A percentile compares a stretch with the other conserved stretches of the same genome.
phyloP scores from a whole-genome alignment of 2,329 filamentous ascomycete species.

The Calonectria hongkongensis region DNA sequence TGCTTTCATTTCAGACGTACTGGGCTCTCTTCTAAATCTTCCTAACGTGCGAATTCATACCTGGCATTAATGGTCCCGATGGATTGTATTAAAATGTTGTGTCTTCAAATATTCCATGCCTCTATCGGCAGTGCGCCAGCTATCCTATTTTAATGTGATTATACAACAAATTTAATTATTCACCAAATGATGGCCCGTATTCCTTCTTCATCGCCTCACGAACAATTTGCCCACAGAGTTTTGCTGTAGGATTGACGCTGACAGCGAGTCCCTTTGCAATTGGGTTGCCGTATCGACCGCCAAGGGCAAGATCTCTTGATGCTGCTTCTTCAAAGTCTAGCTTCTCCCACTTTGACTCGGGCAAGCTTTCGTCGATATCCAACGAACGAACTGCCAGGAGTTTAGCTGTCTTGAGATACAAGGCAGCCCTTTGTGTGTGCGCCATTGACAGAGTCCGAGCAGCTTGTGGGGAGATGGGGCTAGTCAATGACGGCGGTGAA shows the following conservation, averaged over 20 bases:
- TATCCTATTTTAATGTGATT: constrained; percentile 35
- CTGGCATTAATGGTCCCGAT: background rate
- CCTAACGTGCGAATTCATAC: constrained; percentile 36
- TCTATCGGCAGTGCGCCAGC: background rate
- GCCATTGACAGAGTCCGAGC: constrained; percentile 81
- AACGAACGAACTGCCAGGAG: constrained; percentile 61
- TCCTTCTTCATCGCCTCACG: constrained; percentile 82
- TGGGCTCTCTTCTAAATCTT: constrained; percentile 53
- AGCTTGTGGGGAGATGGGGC: constrained; percentile 77
- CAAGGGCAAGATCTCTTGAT: constrained; percentile 77
- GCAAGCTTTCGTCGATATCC: constrained; percentile 62
- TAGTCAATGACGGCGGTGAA: constrained; percentile 69
- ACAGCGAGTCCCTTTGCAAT: constrained; percentile 79
- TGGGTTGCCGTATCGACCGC: constrained; percentile 79
- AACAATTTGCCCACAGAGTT: constrained; percentile 82
- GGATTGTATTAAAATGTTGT: constrained; percentile 1
- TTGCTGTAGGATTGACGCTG: constrained; percentile 80
- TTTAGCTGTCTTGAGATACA: constrained; percentile 77
- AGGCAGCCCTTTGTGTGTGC: constrained; percentile 81
- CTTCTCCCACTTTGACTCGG: constrained; percentile 70
- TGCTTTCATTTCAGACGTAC: constrained; percentile 53
- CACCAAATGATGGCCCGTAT: constrained; percentile 72
- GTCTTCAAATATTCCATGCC: background rate
- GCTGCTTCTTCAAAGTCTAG: constrained; percentile 78
- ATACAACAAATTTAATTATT: constrained; percentile 51